These are phyloP conservation scores for Yamadazyma scolyti DNA, from an alignment of 805 yeast species.

Conservation along the genomic window DNA sequence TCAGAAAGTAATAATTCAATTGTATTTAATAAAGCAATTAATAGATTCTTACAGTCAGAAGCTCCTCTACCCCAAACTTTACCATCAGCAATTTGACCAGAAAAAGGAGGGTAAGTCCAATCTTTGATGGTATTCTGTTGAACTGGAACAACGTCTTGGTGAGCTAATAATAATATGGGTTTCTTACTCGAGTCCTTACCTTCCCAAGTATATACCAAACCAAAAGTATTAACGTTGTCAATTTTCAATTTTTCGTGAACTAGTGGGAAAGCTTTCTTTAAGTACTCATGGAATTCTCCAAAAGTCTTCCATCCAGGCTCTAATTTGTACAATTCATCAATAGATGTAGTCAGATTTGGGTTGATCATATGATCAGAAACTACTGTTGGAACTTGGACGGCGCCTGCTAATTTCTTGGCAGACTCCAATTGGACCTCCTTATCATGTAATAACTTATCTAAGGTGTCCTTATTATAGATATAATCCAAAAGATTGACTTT, in stretches of 20 bases:
- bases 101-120: conserved; percentile 36
- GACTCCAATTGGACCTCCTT: conserved; percentile 18
- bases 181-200: conserved; percentile 24
- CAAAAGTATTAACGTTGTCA: conserved; percentile 30
- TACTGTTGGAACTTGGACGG: conserved; percentile 29
- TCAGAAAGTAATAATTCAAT: conserved; percentile 27
- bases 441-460: conserved; percentile 24
- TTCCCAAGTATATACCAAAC: conserved; percentile 33
- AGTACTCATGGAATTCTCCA: conserved; percentile 22
- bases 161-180: conserved; percentile 36
- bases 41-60: conserved; percentile 38
- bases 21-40: conserved; percentile 38
- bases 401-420: conserved; percentile 17
- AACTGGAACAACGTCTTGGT: conserved; percentile 40
- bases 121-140: conserved; percentile 31
- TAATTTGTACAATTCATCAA: conserved; percentile 20
- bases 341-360: conserved; percentile 19
- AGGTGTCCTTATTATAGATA: conserved; percentile 17
- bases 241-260: conserved; percentile 28
- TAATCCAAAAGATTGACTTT: conserved; percentile 22
- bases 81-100: conserved; percentile 29
- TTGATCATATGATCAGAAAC: conserved; percentile 26
- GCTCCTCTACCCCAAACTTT: conserved; percentile 31
- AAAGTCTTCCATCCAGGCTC: conserved; percentile 22
- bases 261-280: conserved; percentile 28